Evolutionary conservation across 129 eudicot species (phyloP).

Genomic region (Erigeron canadensis): DNA sequence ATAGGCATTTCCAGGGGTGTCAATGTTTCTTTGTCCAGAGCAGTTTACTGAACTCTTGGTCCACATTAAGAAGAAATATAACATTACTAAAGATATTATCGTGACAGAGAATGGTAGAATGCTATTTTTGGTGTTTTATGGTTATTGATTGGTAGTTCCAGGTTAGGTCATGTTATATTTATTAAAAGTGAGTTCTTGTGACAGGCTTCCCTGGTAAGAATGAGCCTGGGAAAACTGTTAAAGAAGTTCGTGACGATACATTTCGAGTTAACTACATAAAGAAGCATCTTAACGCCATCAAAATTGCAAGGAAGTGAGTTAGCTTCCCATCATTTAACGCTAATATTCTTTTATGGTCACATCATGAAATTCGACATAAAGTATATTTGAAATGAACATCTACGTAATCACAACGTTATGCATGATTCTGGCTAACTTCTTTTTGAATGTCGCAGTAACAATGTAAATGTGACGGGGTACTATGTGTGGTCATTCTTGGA

Average conservation of each 20-base stretch:
- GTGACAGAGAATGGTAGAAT: conserved; percentile 30
- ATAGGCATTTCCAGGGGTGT: conserved; percentile 2
- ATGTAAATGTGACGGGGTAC: conserved; percentile 35
- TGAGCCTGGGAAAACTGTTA: conserved; percentile 13
- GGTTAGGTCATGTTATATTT: neutral
- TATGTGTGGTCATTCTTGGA: conserved; percentile 56
- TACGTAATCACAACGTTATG: no score
- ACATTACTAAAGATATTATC: neutral
- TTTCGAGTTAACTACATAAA: conserved; percentile 17
- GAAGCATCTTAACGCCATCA: conserved; percentile 16
- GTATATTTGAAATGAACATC: no score
- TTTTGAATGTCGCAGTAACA: conserved; percentile 15
- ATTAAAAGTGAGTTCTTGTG: neutral
- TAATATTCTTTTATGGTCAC: no score
- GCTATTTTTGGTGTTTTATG: neutral
- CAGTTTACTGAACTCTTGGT: conserved; percentile 23
- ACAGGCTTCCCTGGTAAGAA: conserved; percentile 17
- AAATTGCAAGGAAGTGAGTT: conserved; percentile 3
- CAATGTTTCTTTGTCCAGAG: conserved; percentile 26
- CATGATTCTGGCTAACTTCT: neutral
- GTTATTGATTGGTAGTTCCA: neutral
- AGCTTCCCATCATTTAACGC: neutral
- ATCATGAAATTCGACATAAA: no score
- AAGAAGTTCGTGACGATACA: conserved; percentile 22
- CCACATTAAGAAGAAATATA: neutral